Evolutionary conservation across 1,139 yeast species (phyloP).

Genomic region (Pichia sp.): DNA sequence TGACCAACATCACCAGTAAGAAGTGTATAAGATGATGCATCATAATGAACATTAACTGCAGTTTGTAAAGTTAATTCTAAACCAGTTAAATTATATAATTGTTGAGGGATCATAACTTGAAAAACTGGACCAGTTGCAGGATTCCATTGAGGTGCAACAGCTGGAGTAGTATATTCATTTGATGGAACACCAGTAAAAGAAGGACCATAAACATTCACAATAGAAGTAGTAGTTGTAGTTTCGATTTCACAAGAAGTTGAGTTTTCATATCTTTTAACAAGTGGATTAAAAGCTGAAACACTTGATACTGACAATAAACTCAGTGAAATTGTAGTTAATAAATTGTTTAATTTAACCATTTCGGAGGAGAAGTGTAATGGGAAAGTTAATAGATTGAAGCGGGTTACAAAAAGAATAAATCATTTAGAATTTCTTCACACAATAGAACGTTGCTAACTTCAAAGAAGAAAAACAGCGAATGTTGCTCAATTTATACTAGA

Average conservation of each 20-base stretch:
- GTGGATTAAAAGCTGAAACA: conserved; percentile 2
- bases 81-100: conserved; percentile 8
- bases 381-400: conserved; percentile 12
- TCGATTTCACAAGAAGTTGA: conserved; percentile 6
- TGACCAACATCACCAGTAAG: conserved; percentile 16
- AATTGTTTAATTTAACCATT: conserved; percentile 11
- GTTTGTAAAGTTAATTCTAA: conserved; percentile 4
- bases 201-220: conserved; percentile 14
- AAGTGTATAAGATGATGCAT: conserved; percentile 2
- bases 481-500: too few relatives aligned
- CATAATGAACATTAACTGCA: conserved; percentile 1
- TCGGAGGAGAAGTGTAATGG: conserved; percentile 3
- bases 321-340: conserved; percentile 3
- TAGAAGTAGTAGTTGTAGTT: conserved; percentile 4
- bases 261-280: conserved; percentile 8
- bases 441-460: neutral
- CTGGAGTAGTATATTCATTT: conserved; percentile 7
- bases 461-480: neutral
- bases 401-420: conserved; percentile 6
- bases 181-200: conserved; percentile 11
- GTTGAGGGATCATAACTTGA: conserved; percentile 12
- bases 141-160: conserved; percentile 7
- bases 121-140: conserved; percentile 11
- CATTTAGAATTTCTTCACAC: too few relatives aligned
- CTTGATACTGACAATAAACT: conserved; percentile 5